phyloP scores from a whole-genome alignment of 257 asterid genomes.

The Solanum paucissectum region DNA sequence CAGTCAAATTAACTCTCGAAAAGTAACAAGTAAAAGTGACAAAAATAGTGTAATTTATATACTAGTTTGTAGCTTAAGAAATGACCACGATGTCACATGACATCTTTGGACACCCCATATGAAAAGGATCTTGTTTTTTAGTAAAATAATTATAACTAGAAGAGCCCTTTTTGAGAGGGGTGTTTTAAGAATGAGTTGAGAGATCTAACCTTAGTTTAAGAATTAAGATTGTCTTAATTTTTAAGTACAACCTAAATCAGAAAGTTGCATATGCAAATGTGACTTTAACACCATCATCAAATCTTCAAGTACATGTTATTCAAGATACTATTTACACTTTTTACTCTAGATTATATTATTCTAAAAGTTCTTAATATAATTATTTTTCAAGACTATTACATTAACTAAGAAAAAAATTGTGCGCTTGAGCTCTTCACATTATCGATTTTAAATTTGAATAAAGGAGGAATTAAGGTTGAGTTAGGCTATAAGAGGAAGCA shows the following conservation, averaged over 20 bases:
- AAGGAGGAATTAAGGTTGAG: background rate
- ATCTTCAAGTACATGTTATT: slow-evolving; percentile 1
- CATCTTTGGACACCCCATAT: slow-evolving; percentile 8
- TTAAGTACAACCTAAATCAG: background rate
- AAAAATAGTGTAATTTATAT: background rate
- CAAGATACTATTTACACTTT: background rate
- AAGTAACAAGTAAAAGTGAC: background rate
- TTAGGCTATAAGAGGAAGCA: background rate
- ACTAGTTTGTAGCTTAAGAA: background rate
- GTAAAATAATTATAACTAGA: background rate
- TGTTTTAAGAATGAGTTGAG: background rate
- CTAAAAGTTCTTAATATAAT: background rate
- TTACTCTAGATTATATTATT: background rate
- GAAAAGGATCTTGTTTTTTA: slow-evolving; percentile 14
- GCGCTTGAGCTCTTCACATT: background rate
- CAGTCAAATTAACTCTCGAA: background rate
- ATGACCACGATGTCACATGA: slow-evolving; percentile 17
- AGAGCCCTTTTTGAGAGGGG: background rate
- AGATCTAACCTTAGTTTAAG: background rate
- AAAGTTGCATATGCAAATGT: slow-evolving; percentile 11
- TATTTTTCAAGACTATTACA: background rate
- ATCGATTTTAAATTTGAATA: background rate
- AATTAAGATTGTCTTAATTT: background rate
- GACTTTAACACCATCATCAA: slow-evolving; percentile 5
- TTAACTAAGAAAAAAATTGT: background rate